A percentile compares a stretch with the other conserved stretches of the same genome.
Evolutionary conservation across 1,139 yeast species (phyloP).

Genomic region (Yamadazyma blattariae): DNA sequence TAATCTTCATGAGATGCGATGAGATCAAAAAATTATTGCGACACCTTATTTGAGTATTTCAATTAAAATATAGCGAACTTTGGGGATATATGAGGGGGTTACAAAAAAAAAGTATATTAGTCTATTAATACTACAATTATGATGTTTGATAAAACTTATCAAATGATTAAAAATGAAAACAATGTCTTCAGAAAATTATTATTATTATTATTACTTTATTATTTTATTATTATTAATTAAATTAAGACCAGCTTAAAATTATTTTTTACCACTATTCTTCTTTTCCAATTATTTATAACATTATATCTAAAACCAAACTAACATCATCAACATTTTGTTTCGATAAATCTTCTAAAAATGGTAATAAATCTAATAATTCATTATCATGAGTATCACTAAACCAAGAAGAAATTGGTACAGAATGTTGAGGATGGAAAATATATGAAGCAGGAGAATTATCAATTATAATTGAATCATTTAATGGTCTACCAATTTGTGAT

Average conservation of each 20-base stretch:
- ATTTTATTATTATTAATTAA: too few relatives aligned
- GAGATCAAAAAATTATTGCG: too few relatives aligned
- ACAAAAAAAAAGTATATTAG: too few relatives aligned
- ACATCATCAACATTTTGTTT: slow-evolving; percentile 72
- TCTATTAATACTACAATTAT: too few relatives aligned
- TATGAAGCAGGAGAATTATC: slow-evolving; percentile 98
- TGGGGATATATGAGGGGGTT: too few relatives aligned
- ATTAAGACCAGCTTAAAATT: slow-evolving; percentile 16
- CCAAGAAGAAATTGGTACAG: slow-evolving; percentile 98
- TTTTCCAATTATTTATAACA: slow-evolving; percentile 8
- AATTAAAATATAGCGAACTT: too few relatives aligned
- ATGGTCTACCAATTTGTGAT: slow-evolving; percentile 90
- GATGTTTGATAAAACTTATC: too few relatives aligned
- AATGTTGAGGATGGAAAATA: slow-evolving; percentile 95
- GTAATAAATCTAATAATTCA: slow-evolving; percentile 86
- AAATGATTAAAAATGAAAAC: too few relatives aligned
- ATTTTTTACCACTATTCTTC: neutral
- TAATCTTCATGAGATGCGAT: slow-evolving; percentile 12
- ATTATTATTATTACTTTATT: too few relatives aligned
- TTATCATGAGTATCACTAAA: slow-evolving; percentile 97
- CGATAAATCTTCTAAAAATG: slow-evolving; percentile 84
- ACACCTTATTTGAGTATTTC: too few relatives aligned
- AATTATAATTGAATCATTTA: slow-evolving; percentile 79
- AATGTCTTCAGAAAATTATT: too few relatives aligned
- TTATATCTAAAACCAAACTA: slow-evolving; percentile 75